Evolutionary conservation across 2,329 filamentous ascomycete genomes (phyloP).

Genomic region (Kalaharituber pfeilii): DNA sequence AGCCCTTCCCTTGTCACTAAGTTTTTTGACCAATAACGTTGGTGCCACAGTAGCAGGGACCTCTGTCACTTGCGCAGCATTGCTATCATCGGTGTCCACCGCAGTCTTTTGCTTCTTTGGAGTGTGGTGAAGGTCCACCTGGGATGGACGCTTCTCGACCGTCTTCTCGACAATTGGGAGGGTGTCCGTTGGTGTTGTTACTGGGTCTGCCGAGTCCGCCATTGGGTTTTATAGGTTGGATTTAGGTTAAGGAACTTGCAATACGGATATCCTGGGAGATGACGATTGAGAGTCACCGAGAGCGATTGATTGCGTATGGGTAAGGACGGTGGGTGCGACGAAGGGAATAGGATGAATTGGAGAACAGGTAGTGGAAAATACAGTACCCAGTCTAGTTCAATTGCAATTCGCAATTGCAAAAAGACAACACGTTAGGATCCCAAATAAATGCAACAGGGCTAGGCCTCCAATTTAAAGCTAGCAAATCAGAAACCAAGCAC

Average conservation of each 20-base stretch:
- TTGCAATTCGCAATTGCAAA: too few species aligned
- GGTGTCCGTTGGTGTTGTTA: not conserved
- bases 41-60: constrained; percentile 30
- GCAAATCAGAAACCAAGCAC: too few species aligned
- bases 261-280: too few species aligned
- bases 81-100: constrained; percentile 20
- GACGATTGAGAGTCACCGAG: too few species aligned
- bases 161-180: not conserved
- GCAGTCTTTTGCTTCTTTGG: constrained; percentile 3
- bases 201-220: not conserved
- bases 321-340: not conserved
- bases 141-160: constrained; percentile 1
- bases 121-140: not conserved
- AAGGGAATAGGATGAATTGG: too few species aligned
- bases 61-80: constrained; percentile 15
- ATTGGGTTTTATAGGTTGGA: not conserved
- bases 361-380: too few species aligned
- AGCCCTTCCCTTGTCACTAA: constrained; percentile 58
- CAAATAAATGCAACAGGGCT: too few species aligned
- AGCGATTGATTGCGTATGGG: too few species aligned
- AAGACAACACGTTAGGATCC: too few species aligned
- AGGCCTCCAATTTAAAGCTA: too few species aligned
- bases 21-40: constrained; percentile 73
- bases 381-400: too few species aligned
- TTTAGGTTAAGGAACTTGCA: too few species aligned